phyloP scores from a whole-genome alignment of 225 moss, liverwort and hornwort genomes.

The Rhytidiadelphus loreus region DNA sequence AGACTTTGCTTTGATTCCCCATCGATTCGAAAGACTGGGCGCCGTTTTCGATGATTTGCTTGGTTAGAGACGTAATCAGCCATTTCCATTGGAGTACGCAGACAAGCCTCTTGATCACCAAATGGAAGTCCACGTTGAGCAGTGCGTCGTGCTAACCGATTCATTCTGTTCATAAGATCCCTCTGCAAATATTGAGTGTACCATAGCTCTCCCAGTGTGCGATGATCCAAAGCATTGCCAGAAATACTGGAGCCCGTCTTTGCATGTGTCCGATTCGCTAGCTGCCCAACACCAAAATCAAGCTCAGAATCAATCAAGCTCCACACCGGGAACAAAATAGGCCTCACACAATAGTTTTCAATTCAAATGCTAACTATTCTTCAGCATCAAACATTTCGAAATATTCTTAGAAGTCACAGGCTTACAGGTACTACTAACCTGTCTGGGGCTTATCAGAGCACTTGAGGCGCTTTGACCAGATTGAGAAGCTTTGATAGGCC shows the following conservation, averaged over 20 bases:
- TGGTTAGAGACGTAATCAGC: conserved; percentile 42
- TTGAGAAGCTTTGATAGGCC: conserved; percentile 19
- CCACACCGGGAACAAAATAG: background rate
- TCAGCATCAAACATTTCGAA: background rate
- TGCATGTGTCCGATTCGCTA: conserved; percentile 18
- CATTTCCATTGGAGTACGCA: conserved; percentile 63
- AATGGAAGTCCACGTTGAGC: conserved; percentile 63
- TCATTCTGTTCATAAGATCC: conserved; percentile 50
- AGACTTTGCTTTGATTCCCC: conserved; percentile 22
- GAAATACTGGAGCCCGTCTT: conserved; percentile 11
- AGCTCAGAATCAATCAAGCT: background rate
- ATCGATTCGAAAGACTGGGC: conserved; percentile 21
- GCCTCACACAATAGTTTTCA: background rate
- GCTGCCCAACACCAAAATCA: conserved; percentile 10
- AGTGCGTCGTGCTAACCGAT: conserved; percentile 51
- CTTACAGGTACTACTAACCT: conserved; percentile 8
- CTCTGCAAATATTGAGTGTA: conserved; percentile 50
- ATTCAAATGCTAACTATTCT: background rate
- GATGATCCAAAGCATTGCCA: conserved; percentile 24
- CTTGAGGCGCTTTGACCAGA: conserved; percentile 23
- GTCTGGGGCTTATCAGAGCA: conserved; percentile 37
- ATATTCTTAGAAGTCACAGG: background rate
- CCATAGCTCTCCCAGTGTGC: conserved; percentile 48
- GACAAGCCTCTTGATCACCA: conserved; percentile 66
- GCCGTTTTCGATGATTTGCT: conserved; percentile 39